Evolutionary conservation across 2,329 filamentous ascomycete genomes (phyloP).

Genomic region (Claviceps sp.): DNA sequence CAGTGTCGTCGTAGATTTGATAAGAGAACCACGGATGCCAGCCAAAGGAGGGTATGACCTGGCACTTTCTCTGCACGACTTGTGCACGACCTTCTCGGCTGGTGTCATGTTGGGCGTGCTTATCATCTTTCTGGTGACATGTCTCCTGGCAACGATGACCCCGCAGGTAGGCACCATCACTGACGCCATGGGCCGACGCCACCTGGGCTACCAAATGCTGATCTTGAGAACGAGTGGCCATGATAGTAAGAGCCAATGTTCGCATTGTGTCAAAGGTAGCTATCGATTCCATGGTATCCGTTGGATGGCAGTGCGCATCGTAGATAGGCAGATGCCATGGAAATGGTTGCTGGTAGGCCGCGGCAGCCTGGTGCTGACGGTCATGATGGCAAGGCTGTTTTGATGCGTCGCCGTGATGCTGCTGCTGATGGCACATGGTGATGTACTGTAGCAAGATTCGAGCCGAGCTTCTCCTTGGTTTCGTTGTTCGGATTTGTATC

Average conservation of each 20-base stretch:
- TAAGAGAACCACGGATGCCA: conserved; percentile 85
- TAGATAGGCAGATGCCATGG: conserved; percentile 61
- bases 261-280: conserved; percentile 49
- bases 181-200: conserved; percentile 42
- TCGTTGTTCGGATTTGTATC: background rate
- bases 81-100: background rate
- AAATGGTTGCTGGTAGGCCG: conserved; percentile 20
- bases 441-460: background rate
- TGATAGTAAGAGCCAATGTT: conserved; percentile 53
- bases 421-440: conserved; percentile 3
- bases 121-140: background rate
- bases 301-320: conserved; percentile 77
- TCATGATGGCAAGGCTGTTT: background rate
- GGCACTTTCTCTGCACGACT: conserved; percentile 6
- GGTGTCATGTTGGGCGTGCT: background rate
- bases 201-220: conserved; percentile 56
- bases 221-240: conserved; percentile 66
- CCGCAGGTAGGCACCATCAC: background rate
- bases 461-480: background rate
- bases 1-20: conserved; percentile 53
- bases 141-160: background rate
- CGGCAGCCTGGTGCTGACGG: background rate
- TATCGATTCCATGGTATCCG: conserved; percentile 57
- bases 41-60: conserved; percentile 57
- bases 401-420: background rate